A percentile compares a stretch with the other conserved stretches of the same genome.
phyloP scores from a whole-genome alignment of 192 early-diverging fungal species.

The Helicostylum pulchrum region DNA sequence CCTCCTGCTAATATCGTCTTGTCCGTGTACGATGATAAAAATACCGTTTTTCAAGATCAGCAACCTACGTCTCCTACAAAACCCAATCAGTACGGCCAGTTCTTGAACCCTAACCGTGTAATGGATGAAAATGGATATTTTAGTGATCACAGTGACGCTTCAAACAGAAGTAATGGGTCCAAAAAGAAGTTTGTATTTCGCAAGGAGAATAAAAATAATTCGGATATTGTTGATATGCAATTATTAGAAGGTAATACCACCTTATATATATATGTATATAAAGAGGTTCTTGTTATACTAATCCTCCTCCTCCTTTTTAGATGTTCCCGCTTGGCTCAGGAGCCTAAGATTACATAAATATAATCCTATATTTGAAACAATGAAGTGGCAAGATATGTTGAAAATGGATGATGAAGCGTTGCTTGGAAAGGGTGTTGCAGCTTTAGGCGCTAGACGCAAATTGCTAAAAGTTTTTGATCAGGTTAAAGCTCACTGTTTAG shows the following conservation, averaged over 20 bases:
- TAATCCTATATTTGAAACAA: conserved; percentile 80
- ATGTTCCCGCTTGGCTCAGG: conserved; percentile 92
- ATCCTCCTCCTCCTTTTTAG: conserved; percentile 31
- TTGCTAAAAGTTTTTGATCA: conserved; percentile 96
- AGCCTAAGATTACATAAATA: conserved; percentile 96
- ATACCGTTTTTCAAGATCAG: too few species aligned
- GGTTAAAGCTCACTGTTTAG: conserved; percentile 45
- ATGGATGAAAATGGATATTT: conserved; percentile 22
- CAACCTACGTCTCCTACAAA: conserved; percentile 6
- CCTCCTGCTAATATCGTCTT: conserved; percentile 25
- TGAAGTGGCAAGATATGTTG: conserved; percentile 90
- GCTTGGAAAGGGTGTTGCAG: conserved; percentile 80
- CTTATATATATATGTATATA: neutral
- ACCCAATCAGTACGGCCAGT: conserved; percentile 34
- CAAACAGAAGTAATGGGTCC: conserved; percentile 29
- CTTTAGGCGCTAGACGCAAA: conserved; percentile 93
- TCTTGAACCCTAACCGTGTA: conserved; percentile 27
- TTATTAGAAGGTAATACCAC: conserved; percentile 58
- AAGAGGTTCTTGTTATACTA: neutral
- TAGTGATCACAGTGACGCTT: conserved; percentile 38
- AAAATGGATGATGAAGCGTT: conserved; percentile 81
- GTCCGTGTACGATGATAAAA: conserved; percentile 12
- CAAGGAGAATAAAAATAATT: conserved; percentile 72
- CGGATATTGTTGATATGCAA: conserved; percentile 72
- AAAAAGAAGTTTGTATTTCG: conserved; percentile 8